phyloP scores from a whole-genome alignment of 1,284 basidiomycete species.

The Cutaneotrichosporon sp. region DNA sequence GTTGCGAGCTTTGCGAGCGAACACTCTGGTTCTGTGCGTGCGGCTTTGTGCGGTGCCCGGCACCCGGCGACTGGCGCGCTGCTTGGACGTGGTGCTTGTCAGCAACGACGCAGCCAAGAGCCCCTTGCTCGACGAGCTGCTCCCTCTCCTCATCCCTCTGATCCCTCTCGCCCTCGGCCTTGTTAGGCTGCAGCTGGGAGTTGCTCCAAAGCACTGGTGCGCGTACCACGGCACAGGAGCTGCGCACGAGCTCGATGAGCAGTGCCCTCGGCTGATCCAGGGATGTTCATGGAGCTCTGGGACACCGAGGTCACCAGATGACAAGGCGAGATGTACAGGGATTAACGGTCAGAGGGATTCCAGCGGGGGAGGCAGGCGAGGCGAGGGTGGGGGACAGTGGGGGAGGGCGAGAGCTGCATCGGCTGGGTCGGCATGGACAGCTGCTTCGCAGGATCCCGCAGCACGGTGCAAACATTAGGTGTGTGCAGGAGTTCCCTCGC shows the following conservation, averaged over 20 bases:
- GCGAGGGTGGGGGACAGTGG: too few species aligned
- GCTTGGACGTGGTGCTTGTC: neutral
- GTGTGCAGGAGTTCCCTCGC: neutral
- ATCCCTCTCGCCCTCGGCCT: neutral
- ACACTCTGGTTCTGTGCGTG: neutral
- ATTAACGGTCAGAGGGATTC: too few species aligned
- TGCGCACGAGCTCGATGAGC: conserved; percentile 3
- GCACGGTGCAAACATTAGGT: neutral
- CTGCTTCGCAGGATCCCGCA: too few species aligned
- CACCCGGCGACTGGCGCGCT: neutral
- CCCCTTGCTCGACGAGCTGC: too few species aligned
- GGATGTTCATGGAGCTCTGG: neutral
- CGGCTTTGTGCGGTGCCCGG: neutral
- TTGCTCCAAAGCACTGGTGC: too few species aligned
- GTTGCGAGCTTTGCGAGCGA: neutral
- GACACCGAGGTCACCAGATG: conserved; percentile 1
- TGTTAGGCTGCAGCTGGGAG: neutral
- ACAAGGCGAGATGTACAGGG: neutral
- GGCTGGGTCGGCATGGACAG: too few species aligned
- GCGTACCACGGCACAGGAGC: too few species aligned
- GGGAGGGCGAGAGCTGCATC: too few species aligned
- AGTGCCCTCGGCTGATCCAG: neutral
- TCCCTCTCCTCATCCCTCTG: neutral
- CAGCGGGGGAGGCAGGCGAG: neutral
- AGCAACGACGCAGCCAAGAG: too few species aligned